Base-by-base conservation (phyloP, 2,329 filamentous ascomycete species). In the Ilyonectria sp. region DNA sequence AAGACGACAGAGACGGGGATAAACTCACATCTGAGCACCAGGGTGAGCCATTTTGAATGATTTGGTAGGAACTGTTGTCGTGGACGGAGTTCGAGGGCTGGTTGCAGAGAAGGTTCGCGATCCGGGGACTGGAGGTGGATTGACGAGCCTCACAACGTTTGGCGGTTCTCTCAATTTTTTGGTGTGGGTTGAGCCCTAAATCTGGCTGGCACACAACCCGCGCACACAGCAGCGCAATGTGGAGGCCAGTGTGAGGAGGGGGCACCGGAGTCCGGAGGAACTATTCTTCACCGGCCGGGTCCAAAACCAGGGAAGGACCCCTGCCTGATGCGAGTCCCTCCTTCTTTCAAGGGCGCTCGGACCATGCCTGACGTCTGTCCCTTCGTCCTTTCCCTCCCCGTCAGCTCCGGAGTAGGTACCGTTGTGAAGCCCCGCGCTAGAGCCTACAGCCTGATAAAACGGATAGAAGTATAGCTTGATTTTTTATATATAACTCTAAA, bases 11-110 rank as follows among this genome's bases (percentile, higher is more conserved):
- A 21, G 53, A 29, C 19, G 49, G 31, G 68, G 64, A 63, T 53
- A 67, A 70, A 85, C 88, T 87, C 83, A 90, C 88, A 90, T 90
- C 82, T 90, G 88, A 81, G 86, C 82, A 81, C 88, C 87, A 76
- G 87, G 85, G 80, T 85, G 83, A 84, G 88, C 86, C 87, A 90
- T 90, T 75, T 83, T 89, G 86, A 82, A 81, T 63, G 56, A 62
- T 63, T 71, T 79, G 76, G 74, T 72, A 73, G 75, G 76, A 74
- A 70, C 71, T 74, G 73, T 68, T 80, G 75, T 74, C 78, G 76
- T 79, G 78, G 77, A 81, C 76, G 76, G 78, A 79, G 78, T 76
- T 77, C 75, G 77, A 78, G 74, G 67, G 63, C 63, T 68, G 74
- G 74, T 72, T 76, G 70, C 70, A 75, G 75, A 76, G 73, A 68